Conservation (phyloP, 116 monocot species). For the Trichopus zeylanicus region DNA sequence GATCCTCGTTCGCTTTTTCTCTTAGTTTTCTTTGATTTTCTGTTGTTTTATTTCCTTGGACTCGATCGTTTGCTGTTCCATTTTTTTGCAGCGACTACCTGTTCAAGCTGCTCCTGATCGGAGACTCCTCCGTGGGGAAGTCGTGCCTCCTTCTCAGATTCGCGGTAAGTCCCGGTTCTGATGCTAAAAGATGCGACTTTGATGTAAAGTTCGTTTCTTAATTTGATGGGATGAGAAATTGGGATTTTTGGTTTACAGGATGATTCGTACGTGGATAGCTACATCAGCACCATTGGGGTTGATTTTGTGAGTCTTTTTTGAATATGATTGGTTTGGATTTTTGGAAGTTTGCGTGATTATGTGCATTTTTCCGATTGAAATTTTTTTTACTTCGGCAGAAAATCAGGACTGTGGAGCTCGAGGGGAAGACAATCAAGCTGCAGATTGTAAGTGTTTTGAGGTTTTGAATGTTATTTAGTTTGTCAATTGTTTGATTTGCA, state of each 20-base stretch:
- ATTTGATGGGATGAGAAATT: background rate
- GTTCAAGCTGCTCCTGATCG: conserved; percentile 90
- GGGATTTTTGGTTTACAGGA: conserved; percentile 39
- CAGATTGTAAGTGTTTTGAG: conserved; percentile 66
- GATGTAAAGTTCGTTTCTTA: no score
- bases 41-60: background rate
- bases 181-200: background rate
- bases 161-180: conserved; percentile 43
- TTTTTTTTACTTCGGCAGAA: conserved; percentile 33
- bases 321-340: background rate
- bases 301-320: conserved; percentile 78
- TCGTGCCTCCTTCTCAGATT: conserved; percentile 88
- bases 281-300: conserved; percentile 83
- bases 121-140: conserved; percentile 86
- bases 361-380: background rate
- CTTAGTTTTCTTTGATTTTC: no score
- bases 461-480: background rate
- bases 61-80: background rate
- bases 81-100: conserved; percentile 67
- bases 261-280: conserved; percentile 88
- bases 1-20: background rate
- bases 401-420: conserved; percentile 83
- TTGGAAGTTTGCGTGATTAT: background rate
- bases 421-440: conserved; percentile 80
- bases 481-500: background rate